Conservation (phyloP, 2,329 filamentous ascomycete species). For the Graphiopsis chlorocephala region DNA sequence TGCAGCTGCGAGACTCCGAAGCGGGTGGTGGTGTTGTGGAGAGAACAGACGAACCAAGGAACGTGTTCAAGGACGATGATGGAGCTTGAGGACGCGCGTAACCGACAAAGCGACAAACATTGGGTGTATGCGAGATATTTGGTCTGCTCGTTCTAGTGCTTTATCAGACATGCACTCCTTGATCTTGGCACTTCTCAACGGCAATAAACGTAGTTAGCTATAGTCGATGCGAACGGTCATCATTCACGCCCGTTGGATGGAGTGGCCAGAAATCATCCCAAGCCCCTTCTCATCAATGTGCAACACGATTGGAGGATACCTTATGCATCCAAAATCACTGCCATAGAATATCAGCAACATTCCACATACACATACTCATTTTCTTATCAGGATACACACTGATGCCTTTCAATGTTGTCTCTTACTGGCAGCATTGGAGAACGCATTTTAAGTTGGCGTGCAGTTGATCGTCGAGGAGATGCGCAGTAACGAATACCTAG, state of each 20-base stretch:
- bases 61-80: not conserved
- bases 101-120: not conserved
- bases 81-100: not conserved
- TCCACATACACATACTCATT: not conserved
- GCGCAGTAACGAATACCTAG: not conserved
- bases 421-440: not conserved
- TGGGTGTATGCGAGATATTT: not conserved
- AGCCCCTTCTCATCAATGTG: not conserved
- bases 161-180: not conserved
- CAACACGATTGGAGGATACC: not conserved
- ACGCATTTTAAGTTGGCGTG: not conserved
- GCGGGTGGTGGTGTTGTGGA: conserved; percentile 4
- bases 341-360: not conserved
- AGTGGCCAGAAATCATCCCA: not conserved
- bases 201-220: not conserved
- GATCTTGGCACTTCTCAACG: not conserved
- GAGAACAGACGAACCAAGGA: not conserved
- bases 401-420: not conserved
- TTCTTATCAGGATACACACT: not conserved
- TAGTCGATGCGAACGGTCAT: not conserved
- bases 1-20: not conserved
- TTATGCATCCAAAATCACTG: not conserved
- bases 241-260: not conserved
- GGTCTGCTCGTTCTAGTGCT: not conserved
- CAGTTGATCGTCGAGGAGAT: not conserved